phyloP scores from a whole-genome alignment of 257 asterid genomes.

The Misopates orontium region DNA sequence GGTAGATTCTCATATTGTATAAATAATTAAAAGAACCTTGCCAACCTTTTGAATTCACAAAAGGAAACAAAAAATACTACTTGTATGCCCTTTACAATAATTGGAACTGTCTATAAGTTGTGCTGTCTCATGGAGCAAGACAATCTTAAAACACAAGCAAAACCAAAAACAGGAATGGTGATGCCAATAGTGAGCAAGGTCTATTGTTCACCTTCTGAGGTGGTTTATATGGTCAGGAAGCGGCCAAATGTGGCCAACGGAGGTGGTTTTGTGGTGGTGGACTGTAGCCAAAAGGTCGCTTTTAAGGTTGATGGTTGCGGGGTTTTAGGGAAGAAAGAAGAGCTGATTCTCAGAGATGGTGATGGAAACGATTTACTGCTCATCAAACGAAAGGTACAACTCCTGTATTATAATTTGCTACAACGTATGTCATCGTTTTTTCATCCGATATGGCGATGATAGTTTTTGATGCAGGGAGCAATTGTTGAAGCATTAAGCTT shows the following conservation, averaged over 20 bases:
- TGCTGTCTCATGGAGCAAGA: too few relatives aligned
- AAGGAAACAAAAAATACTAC: too few relatives aligned
- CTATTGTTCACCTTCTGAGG: slow-evolving; percentile 61
- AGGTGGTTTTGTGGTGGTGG: slow-evolving; percentile 77
- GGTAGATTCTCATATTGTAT: slow-evolving; percentile 32
- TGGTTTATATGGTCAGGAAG: slow-evolving; percentile 57
- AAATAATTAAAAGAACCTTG: slow-evolving; percentile 36
- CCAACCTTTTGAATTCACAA: slow-evolving; percentile 41
- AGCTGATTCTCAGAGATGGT: slow-evolving; percentile 57
- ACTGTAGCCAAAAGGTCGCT: slow-evolving; percentile 40
- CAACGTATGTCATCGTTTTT: too few relatives aligned
- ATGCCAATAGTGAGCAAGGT: slow-evolving; percentile 68
- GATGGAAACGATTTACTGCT: slow-evolving; percentile 62
- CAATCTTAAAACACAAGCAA: slow-evolving; percentile 28
- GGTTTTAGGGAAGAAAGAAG: slow-evolving; percentile 61
- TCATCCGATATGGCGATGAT: too few relatives aligned
- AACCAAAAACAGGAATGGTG: slow-evolving; percentile 25
- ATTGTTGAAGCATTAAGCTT: slow-evolving; percentile 73
- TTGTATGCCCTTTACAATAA: slow-evolving; percentile 7
- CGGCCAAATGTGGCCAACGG: slow-evolving; percentile 81
- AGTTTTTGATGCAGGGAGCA: slow-evolving; percentile 53
- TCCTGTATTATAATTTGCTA: too few relatives aligned
- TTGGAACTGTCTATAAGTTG: slow-evolving; percentile 30
- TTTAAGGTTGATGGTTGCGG: slow-evolving; percentile 87
- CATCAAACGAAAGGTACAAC: slow-evolving; percentile 71